Evolutionary conservation across 2,329 filamentous ascomycete genomes (phyloP), one percentile per base, ranked within the genome.

Genomic region (Penicillium sp.): DNA sequence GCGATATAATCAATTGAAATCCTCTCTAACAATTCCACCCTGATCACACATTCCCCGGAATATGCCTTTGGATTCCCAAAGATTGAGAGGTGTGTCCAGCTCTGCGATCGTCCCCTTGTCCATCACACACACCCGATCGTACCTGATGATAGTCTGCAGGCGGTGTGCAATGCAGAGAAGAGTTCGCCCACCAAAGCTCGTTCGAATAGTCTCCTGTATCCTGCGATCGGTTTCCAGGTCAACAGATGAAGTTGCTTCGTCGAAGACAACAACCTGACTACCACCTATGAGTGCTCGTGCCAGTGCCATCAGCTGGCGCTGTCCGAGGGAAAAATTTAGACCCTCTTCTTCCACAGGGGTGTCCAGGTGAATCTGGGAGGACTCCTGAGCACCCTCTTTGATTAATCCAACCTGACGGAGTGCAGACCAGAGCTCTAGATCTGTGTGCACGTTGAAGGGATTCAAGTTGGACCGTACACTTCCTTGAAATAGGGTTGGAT

Each of bases 151-250:
- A 19, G 35, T 18, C 2, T 19, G 35, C 10, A 39, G 19, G 3
- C 16, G 16, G 19, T 19, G 36, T n/a, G n/a, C 36, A 19, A 39
- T 19, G 10, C 36, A 39, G 8, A 39, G 16, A 10, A 39, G 16
- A 2, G 36, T 39, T 9, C 11, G 9, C 36, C 36, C 36, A 8
- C 36, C 8, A 18, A 38, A 38, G 6, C 35, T 2, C 35, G 7
- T 8, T 18, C n/a, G 7, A 16, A 36, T 18, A 6, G 93, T 97
- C 78, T 89, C 90, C 74, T 97, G 93, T 69, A 97, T 96, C 81
- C 94, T 95, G 74, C 91, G 88, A 70, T 99, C 94, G 3, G 93
- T 97, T 69, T 97, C 93, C 79, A 97, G 94, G 72, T 97, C 93
- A 7, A 97, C 92, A 0, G 85, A 89, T 1, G 87, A 91, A 0